Base-by-base conservation (phyloP, 2,329 filamentous ascomycete genomes). In the Hirsutella minnesotensis region DNA sequence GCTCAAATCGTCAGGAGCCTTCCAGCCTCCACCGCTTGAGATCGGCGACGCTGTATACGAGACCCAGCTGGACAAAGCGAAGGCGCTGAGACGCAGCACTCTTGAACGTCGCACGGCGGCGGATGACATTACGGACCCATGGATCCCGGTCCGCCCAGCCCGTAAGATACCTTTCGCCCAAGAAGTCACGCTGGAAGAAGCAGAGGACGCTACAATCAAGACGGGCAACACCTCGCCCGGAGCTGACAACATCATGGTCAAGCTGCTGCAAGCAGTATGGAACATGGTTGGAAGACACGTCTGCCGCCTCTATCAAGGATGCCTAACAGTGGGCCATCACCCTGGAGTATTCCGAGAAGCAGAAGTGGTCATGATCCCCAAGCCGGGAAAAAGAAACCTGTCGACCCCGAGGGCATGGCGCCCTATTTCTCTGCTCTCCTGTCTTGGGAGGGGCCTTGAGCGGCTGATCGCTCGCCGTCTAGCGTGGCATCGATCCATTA, bases 361-460 rank as follows among this genome's bases (percentile, higher is more conserved):
- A 9, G 49, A 53, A 39, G 47, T 56, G 4, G 43, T 54, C 9
- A 53, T 56, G 24, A 52, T 57, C 39, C 40, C 45, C 4, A 57
- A 57, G 44, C 49, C 47, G 2, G 45, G 49, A 16, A 49, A 49
- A 16, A 45, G 48, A 42, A 41, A 56, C 43, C 45, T 48, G 9
- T 47, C 42, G 16, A 19, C 35, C 2, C 47, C 47, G 5, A 37
- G 45, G n/a, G 48, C 49, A 20, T 59, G 46, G 47, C 45, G 50
- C 12, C 51, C 47, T 3, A 57, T 57, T 27, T 53, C 51, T 41
- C 49, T 58, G 13, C 51, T 56, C 9, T 53, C 47, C 4, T 54
- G 41, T 29, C 47, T 59, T 3, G 48, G 53, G n/a, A 58, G 50
- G 24, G 24, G 24, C 24, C 24, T 27, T 27, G 24, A 58, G 42